A percentile compares a stretch with the other conserved stretches of the same genome.
Conservation (phyloP, 208 protist genomes). For the Polymyxa betae region DNA sequence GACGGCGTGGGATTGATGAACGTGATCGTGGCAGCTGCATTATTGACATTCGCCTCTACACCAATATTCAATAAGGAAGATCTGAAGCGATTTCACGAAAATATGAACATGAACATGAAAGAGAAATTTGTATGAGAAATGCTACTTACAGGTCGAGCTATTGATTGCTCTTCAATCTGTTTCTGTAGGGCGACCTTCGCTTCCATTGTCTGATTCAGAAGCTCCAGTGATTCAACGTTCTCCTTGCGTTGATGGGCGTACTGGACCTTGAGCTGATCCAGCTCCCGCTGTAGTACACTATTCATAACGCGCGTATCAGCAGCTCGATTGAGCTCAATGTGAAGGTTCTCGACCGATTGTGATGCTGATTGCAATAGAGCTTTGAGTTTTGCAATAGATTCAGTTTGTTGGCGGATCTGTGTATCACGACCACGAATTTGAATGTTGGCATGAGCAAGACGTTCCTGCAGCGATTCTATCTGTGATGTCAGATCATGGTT, state of each 20-base stretch:
- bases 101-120: too few species aligned
- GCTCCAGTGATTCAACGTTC: conserved; percentile 14
- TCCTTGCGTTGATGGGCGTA: background rate
- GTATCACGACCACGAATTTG: background rate
- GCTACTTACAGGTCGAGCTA: too few species aligned
- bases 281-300: background rate
- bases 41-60: background rate
- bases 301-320: background rate
- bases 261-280: background rate
- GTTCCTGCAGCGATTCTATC: background rate
- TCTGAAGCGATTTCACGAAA: too few species aligned
- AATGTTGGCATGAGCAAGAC: background rate
- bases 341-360: background rate
- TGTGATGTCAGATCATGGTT: background rate
- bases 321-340: background rate
- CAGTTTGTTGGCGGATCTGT: background rate
- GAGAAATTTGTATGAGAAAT: too few species aligned
- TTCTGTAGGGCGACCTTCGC: background rate
- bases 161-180: background rate
- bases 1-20: background rate
- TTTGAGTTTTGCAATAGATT: background rate
- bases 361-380: background rate
- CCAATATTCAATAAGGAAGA: too few species aligned
- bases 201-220: background rate
- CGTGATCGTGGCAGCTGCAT: background rate